phyloP scores from a whole-genome alignment of 1,139 yeast species.

The Pichia sp. region DNA sequence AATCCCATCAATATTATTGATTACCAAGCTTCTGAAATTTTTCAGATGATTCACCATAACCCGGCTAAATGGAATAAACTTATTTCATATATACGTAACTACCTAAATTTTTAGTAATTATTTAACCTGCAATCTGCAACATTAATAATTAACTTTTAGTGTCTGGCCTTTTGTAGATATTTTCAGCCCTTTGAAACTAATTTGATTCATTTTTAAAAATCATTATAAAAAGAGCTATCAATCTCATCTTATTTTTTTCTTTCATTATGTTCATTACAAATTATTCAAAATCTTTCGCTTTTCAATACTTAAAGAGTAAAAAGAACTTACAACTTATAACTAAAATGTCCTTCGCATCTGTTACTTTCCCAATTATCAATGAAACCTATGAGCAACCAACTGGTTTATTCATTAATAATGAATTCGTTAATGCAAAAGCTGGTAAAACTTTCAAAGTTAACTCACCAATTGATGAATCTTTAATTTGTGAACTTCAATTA shows the following conservation, averaged over 20 bases:
- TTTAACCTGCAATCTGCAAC: too few species aligned
- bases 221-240: too few species aligned
- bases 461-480: conserved; percentile 54
- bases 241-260: neutral
- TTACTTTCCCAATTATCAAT: conserved; percentile 32
- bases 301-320: neutral
- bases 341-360: conserved; percentile 15
- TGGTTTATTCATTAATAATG: conserved; percentile 58
- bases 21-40: too few species aligned
- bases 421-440: conserved; percentile 44
- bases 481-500: conserved; percentile 47
- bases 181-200: too few species aligned
- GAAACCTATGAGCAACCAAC: conserved; percentile 55
- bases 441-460: conserved; percentile 48
- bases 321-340: neutral
- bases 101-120: too few species aligned
- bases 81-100: too few species aligned
- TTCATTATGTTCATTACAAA: neutral
- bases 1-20: too few species aligned
- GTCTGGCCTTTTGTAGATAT: too few species aligned
- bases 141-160: too few species aligned
- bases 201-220: too few species aligned
- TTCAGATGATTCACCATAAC: too few species aligned
- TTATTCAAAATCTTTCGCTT: neutral
- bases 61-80: too few species aligned